phyloP scores from a whole-genome alignment of 148 eudicot genomes.

The Oxyria digyna region DNA sequence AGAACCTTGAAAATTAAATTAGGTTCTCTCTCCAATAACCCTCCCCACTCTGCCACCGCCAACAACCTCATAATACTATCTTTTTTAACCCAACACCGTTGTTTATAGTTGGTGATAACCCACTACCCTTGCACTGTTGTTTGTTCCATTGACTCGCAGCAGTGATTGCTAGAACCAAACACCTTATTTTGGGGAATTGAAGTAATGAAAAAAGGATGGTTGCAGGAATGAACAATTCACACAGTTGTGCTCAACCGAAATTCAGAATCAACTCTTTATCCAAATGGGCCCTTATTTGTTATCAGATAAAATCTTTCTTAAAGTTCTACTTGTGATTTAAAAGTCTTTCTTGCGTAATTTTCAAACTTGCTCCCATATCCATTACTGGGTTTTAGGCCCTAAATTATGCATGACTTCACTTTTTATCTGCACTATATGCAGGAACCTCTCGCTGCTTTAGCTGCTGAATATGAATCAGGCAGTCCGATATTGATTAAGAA shows the following conservation, averaged over 20 bases:
- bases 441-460: slow-evolving; percentile 79
- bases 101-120: not conserved
- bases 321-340: not conserved
- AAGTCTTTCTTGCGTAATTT: not conserved
- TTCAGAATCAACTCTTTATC: not conserved
- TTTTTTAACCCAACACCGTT: not conserved
- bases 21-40: not conserved
- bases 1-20: not conserved
- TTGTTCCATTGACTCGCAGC: not conserved
- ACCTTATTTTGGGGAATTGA: not conserved
- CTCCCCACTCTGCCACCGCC: not conserved
- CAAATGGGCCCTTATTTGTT: not conserved
- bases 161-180: not conserved
- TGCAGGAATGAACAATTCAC: not conserved
- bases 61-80: not conserved
- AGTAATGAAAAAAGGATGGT: not conserved
- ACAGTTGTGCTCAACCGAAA: not conserved
- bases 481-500: slow-evolving; percentile 76
- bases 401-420: not conserved
- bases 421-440: slow-evolving; percentile 16
- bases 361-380: not conserved
- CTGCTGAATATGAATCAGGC: slow-evolving; percentile 77
- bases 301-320: not conserved
- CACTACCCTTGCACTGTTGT: not conserved
- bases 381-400: not conserved